Conservation (phyloP, 2,329 filamentous ascomycete species). For the Cladosporium colombiae region DNA sequence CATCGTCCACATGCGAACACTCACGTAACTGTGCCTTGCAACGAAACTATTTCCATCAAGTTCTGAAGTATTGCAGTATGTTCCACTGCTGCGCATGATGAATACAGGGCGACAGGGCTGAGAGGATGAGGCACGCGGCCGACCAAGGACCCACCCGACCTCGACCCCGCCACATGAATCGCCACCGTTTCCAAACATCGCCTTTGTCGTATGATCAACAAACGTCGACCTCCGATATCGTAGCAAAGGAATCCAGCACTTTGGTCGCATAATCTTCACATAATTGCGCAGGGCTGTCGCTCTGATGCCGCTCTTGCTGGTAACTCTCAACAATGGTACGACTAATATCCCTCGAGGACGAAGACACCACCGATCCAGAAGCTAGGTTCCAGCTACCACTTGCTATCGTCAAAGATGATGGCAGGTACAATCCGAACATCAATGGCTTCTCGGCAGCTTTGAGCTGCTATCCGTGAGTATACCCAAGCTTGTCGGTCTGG, state of each 20-base stretch:
- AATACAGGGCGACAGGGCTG: neutral
- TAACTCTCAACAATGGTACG: conserved; percentile 17
- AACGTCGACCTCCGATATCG: conserved; percentile 17
- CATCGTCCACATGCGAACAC: neutral
- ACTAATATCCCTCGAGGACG: conserved; percentile 18
- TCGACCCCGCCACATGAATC: neutral
- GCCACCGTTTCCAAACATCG: conserved; percentile 4
- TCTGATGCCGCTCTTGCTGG: conserved; percentile 19
- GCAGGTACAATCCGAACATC: conserved; percentile 52
- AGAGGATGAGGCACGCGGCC: neutral
- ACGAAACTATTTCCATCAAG: neutral
- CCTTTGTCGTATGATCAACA: conserved; percentile 16
- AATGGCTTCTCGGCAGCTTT: conserved; percentile 63
- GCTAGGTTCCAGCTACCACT: conserved; percentile 14
- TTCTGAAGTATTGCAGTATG: neutral
- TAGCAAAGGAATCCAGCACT: conserved; percentile 1
- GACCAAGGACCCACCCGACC: neutral
- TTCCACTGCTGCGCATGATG: neutral
- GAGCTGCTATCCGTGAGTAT: conserved; percentile 64
- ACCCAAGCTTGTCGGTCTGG: neutral
- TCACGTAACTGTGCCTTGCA: neutral
- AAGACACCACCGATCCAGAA: conserved; percentile 16
- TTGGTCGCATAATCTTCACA: neutral
- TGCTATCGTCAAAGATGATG: conserved; percentile 24
- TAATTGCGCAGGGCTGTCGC: conserved; percentile 5